These are phyloP conservation scores for Gynandropsis gynandra DNA, from an alignment of 345 rosid genomes.

Conservation along the genomic window DNA sequence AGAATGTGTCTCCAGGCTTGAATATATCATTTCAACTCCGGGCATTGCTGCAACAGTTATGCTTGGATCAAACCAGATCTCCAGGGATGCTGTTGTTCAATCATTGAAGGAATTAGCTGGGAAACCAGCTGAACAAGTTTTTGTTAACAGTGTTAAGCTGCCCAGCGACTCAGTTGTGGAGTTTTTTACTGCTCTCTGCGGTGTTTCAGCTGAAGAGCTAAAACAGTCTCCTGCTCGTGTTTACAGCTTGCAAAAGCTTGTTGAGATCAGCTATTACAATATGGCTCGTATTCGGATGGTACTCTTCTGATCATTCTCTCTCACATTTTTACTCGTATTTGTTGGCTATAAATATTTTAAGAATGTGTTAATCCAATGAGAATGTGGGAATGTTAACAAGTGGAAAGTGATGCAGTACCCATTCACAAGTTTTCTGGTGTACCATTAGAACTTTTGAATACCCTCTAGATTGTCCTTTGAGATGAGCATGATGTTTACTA, in stretches of 20 bases:
- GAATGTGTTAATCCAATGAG: slow-evolving; percentile 16
- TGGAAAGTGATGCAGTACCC: slow-evolving; percentile 9
- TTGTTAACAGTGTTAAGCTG: slow-evolving; percentile 80
- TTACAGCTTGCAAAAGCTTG: slow-evolving; percentile 97
- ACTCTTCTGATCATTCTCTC: slow-evolving; percentile 26
- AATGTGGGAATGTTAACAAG: slow-evolving; percentile 9
- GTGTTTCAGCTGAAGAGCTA: slow-evolving; percentile 93
- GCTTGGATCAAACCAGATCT: slow-evolving; percentile 96
- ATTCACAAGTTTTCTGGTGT: slow-evolving; percentile 8
- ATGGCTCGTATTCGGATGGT: slow-evolving; percentile 98
- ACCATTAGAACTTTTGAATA: slow-evolving; percentile 1
- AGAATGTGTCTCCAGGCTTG: slow-evolving; percentile 98
- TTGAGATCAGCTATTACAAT: slow-evolving; percentile 98
- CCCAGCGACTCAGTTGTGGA: slow-evolving; percentile 93
- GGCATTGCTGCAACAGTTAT: slow-evolving; percentile 87
- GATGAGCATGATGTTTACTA: slow-evolving; percentile 13
- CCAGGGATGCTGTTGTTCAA: slow-evolving; percentile 90
- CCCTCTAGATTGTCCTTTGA: slow-evolving; percentile 13
- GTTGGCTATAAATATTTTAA: slow-evolving; percentile 10
- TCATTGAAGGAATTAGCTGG: slow-evolving; percentile 87
- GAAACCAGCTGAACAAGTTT: slow-evolving; percentile 91
- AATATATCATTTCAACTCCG: slow-evolving; percentile 81
- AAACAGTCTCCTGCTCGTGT: slow-evolving; percentile 98
- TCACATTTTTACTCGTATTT: slow-evolving; percentile 17
- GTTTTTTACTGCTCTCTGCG: slow-evolving; percentile 93